These are phyloP conservation scores for Arthroderma uncinatum DNA, from an alignment of 2,329 filamentous ascomycete genomes.

Conservation along the genomic window DNA sequence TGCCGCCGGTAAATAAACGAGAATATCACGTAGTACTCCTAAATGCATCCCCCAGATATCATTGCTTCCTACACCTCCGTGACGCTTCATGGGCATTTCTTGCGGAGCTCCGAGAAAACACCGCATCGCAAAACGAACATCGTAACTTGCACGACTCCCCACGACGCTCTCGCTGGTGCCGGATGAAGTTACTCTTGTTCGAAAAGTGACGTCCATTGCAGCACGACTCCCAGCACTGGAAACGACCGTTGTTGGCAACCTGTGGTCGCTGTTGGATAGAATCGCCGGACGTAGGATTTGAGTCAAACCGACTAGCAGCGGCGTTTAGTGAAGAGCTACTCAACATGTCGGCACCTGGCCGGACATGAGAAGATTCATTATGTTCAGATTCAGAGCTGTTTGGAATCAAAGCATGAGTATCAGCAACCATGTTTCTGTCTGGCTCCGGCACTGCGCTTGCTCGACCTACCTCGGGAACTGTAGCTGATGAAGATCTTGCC, in stretches of 20 bases:
- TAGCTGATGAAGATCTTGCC: background rate
- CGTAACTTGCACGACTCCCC: background rate
- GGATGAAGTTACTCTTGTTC: constrained; percentile 4
- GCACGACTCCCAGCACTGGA: constrained; percentile 2
- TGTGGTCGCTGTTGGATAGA: background rate
- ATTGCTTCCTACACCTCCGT: background rate
- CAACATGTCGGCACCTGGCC: background rate
- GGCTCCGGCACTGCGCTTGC: background rate
- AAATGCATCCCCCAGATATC: background rate
- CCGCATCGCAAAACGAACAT: constrained; percentile 1
- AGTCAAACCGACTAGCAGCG: too few relatives aligned
- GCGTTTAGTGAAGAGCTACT: background rate
- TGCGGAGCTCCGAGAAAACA: background rate
- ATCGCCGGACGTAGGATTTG: background rate
- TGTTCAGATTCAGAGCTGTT: background rate
- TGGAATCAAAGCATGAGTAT: background rate
- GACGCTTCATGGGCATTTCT: constrained; percentile 2
- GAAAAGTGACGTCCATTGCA: constrained; percentile 3
- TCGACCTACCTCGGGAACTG: background rate
- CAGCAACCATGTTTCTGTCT: background rate
- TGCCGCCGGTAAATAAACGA: background rate
- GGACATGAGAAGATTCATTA: background rate
- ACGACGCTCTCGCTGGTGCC: background rate
- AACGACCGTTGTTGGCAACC: background rate
- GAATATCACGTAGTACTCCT: background rate